A percentile compares a stretch with the other conserved stretches of the same genome.
Conservation (phyloP, 345 rosid genomes). For the Brassica incana region DNA sequence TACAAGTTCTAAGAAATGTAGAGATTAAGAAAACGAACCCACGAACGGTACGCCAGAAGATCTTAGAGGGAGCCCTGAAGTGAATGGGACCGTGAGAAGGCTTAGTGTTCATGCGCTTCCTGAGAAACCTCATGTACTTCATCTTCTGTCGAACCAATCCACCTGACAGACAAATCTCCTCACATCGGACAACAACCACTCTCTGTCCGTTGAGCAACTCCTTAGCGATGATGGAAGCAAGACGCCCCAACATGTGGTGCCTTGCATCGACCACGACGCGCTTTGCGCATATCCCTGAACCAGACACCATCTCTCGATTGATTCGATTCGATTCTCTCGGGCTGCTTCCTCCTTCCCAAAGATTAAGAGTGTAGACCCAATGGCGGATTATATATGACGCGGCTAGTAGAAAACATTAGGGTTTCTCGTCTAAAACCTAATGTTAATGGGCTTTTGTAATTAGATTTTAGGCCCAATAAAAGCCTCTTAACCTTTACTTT, state of each 20-base stretch:
- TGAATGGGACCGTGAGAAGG: not conserved
- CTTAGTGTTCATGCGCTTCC: not conserved
- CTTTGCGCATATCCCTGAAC: not conserved
- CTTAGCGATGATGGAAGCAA: constrained; percentile 1
- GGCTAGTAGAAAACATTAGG: not conserved
- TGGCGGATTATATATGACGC: constrained; percentile 18
- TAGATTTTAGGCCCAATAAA: constrained; percentile 7
- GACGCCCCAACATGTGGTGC: constrained; percentile 2
- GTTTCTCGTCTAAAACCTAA: not conserved
- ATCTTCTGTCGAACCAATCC: not conserved
- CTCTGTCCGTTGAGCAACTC: constrained; percentile 1
- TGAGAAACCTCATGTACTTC: not conserved
- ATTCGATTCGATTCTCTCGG: not conserved
- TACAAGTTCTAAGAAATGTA: not conserved
- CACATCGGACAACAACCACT: not conserved
- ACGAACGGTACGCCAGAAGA: not conserved
- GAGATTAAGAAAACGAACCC: not conserved
- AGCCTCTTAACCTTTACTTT: not conserved
- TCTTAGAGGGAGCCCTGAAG: not conserved
- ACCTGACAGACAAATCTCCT: not conserved
- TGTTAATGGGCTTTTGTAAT: constrained; percentile 8
- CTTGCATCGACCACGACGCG: not conserved
- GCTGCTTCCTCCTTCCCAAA: not conserved
- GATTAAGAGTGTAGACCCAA: not conserved
- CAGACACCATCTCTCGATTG: not conserved